Conservation (phyloP, 2,329 filamentous ascomycete genomes). For the Ascochyta viciae-villosae region DNA sequence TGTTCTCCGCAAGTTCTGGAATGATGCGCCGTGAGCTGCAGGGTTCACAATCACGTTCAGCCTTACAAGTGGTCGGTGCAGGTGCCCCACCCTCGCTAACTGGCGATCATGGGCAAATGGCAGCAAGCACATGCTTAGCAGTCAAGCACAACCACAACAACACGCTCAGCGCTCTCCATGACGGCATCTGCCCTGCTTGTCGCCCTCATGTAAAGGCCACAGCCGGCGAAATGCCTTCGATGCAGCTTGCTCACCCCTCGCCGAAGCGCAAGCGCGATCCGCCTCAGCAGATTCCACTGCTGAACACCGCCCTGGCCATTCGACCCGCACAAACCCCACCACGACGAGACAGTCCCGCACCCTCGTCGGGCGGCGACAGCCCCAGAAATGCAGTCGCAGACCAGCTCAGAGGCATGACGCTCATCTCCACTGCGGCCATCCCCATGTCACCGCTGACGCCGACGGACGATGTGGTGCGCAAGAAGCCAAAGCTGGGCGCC, state of each 20-base stretch:
- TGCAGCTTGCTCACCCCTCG: slow-evolving; percentile 43
- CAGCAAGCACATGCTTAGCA: slow-evolving; percentile 1
- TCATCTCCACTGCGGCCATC: slow-evolving; percentile 35
- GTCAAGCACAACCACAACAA: slow-evolving; percentile 2
- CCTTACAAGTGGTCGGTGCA: slow-evolving; percentile 19
- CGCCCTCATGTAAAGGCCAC: slow-evolving; percentile 35
- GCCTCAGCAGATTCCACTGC: slow-evolving; percentile 35
- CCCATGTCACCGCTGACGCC: slow-evolving; percentile 46
- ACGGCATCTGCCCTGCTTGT: slow-evolving; percentile 1
- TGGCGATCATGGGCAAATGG: slow-evolving; percentile 19
- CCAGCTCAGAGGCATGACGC: slow-evolving; percentile 44
- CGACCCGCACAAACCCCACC: slow-evolving; percentile 37
- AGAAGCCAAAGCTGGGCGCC: slow-evolving; percentile 46
- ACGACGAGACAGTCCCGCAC: slow-evolving; percentile 29
- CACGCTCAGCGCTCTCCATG: slow-evolving; percentile 2
- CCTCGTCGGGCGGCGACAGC: slow-evolving; percentile 37
- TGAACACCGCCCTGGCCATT: slow-evolving; percentile 40
- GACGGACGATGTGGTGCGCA: slow-evolving; percentile 42
- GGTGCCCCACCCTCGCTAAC: slow-evolving; percentile 31
- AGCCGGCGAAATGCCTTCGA: slow-evolving; percentile 43
- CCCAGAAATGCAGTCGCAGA: slow-evolving; percentile 47
- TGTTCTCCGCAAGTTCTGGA: slow-evolving; percentile 10
- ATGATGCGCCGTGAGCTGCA: slow-evolving; percentile 2
- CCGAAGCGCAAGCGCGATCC: slow-evolving; percentile 51
- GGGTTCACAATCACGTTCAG: slow-evolving; percentile 21